Percentiles rank a stretch among this genome's conserved stretches.
These are phyloP conservation scores for Cicer arietinum DNA, from an alignment of 306 rosid species.

Conservation along the genomic window DNA sequence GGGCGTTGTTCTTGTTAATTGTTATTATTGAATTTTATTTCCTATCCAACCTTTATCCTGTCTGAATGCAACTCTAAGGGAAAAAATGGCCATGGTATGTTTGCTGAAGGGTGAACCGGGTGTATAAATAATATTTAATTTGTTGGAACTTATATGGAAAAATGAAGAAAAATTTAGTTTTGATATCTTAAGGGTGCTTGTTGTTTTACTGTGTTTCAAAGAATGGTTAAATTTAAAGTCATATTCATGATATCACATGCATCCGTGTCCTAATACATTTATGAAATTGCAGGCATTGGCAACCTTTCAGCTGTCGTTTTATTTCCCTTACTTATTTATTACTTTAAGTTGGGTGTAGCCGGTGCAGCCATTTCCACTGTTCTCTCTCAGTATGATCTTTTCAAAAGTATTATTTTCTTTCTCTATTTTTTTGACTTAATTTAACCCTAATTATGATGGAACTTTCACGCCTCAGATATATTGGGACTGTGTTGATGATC, in stretches of 20 bases:
- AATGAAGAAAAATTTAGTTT: slow-evolving; percentile 18
- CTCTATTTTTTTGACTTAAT: slow-evolving; percentile 38
- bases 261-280: slow-evolving; percentile 42
- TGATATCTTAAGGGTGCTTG: slow-evolving; percentile 19
- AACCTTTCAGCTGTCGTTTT: slow-evolving; percentile 77
- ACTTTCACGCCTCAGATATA: slow-evolving; percentile 63
- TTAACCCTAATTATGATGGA: slow-evolving; percentile 35
- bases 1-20: neutral
- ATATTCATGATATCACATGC: slow-evolving; percentile 30
- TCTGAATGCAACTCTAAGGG: slow-evolving; percentile 12
- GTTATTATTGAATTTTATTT: slow-evolving; percentile 11
- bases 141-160: slow-evolving; percentile 7
- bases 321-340: slow-evolving; percentile 81
- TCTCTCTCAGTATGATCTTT: slow-evolving; percentile 83
- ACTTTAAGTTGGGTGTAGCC: slow-evolving; percentile 75
- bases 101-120: slow-evolving; percentile 19
- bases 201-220: slow-evolving; percentile 33
- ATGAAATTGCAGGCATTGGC: slow-evolving; percentile 75
- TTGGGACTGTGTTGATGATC: slow-evolving; percentile 76
- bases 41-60: slow-evolving; percentile 20
- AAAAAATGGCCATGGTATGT: slow-evolving; percentile 13
- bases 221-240: slow-evolving; percentile 19
- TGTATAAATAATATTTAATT: neutral
- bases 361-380: slow-evolving; percentile 96
- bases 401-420: slow-evolving; percentile 36